Base-by-base conservation (phyloP, 345 rosid genomes). In the Pistacia atlantica region DNA sequence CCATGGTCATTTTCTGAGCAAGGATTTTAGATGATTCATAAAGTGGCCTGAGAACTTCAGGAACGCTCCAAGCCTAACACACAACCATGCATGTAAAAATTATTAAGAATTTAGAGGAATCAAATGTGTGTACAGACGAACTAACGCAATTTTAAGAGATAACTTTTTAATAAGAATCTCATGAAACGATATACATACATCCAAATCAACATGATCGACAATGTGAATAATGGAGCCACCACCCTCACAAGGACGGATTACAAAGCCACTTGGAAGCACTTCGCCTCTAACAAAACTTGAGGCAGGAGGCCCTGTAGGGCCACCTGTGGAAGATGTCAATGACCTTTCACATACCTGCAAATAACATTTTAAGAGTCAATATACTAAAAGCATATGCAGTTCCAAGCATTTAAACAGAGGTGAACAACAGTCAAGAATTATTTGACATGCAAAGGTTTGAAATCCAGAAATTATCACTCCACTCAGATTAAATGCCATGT, bases 181-280 rank as follows among this genome's bases (percentile, higher is more conserved):
- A 77, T 31, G 10, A 33, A 52, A 65, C 18, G 51, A 0, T 46
- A 45, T 67, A 38, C 98, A 85, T 83, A 95, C 99, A 87, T 93
- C 96, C 67, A 93, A 86, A 78, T 95, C 98, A 83, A 95, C 88
- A 84, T 95, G 99, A 86, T 95, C 99, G 51, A 95, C 99, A 79
- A 95, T 93, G 85, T 95, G 95, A 76, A 95, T 86, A 72, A 95
- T 91, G 75, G 97, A 92, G 70, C 98, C 94, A 80, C 97, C 98
- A 67, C 99, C 99, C 48, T 95, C 99, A 57, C 96, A 95, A 58
- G 98, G 93, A 60, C 99, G 95, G 75, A 93, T 89, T 45, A 95
- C 88, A 71, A 87, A 95, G 72, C 99, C 99, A 73, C 99, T 95
- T 20, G 99, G 92, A 78, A 90, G 86, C 95, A 93, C 84, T 79